Evolutionary conservation across 305 asterid species (phyloP), one percentile per base, ranked within the genome.

Genomic region (Caryopteris hybrid): DNA sequence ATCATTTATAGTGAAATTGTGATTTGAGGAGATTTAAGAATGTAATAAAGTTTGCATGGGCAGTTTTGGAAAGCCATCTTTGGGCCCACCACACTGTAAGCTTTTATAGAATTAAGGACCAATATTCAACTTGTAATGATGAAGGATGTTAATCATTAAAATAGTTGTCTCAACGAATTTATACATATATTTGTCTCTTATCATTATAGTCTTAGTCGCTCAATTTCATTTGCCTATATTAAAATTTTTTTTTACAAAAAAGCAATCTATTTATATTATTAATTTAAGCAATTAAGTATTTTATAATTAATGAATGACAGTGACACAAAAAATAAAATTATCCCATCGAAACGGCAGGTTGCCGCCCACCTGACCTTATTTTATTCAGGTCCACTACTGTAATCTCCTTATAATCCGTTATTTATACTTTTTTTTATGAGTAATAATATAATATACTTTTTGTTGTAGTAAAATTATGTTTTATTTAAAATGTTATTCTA

Each of bases 271-370:
- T 21, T 18, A 8, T 58, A 14, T 55, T 45, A 31, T 58, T 46
- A 1, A 8, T 51, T 18, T 16, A 9, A 31, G 13, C 7, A 12
- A 11, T 9, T 46, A 38, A 36, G 41, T 8, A 7, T 38, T 5
- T 11, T 13, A 13, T 47, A 34, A 50, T 39, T 36, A 34, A 14
- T 16, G 63, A 36, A 47, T 69, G 73, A 67, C 23, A 58, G n/a
- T 46, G 61, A 65, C 57, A 53, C 9, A 29, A 75, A 34, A 76
- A 62, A 50, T 62, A 58, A 61, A 42, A 20, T 59, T 70, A 59
- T 70, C 50, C 57, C 9, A 60, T 36, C 61, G 34, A 29, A 51
- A 39, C 61, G 43, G 52, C 70, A 71, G 29, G 58, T 66, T 38
- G 42, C 52, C 71, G 20, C 27, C 39, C 50, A n/a, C 14, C 42